Conservation (phyloP, 805 yeast species). For the Wickerhamiella australiensis region DNA sequence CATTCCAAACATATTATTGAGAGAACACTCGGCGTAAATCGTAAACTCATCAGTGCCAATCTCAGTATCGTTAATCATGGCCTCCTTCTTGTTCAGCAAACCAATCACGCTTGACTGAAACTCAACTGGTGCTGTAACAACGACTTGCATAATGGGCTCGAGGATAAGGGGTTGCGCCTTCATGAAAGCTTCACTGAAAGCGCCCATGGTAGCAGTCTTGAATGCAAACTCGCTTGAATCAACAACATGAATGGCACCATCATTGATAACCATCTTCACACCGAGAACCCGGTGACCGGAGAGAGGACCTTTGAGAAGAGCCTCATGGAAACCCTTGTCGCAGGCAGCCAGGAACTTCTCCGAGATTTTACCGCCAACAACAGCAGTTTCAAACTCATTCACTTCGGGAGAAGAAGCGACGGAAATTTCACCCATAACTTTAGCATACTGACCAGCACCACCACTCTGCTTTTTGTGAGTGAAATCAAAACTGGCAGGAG, state of each 20-base stretch:
- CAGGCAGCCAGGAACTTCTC: slow-evolving; percentile 91
- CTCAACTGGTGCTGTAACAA: slow-evolving; percentile 88
- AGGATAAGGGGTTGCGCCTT: slow-evolving; percentile 74
- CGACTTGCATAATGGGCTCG: slow-evolving; percentile 93
- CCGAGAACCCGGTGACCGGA: slow-evolving; percentile 91
- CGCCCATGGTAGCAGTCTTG: slow-evolving; percentile 82
- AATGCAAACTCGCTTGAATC: slow-evolving; percentile 95
- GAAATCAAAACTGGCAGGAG: slow-evolving; percentile 69
- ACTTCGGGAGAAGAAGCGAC: slow-evolving; percentile 36
- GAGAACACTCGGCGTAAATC: slow-evolving; percentile 87
- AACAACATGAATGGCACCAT: slow-evolving; percentile 95
- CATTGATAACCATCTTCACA: slow-evolving; percentile 83
- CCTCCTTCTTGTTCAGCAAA: slow-evolving; percentile 79
- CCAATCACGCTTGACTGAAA: slow-evolving; percentile 92
- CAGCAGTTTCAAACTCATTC: slow-evolving; percentile 69
- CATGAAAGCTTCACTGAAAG: slow-evolving; percentile 83
- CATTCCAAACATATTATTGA: slow-evolving; percentile 91
- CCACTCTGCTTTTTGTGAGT: slow-evolving; percentile 97
- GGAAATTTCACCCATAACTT: slow-evolving; percentile 74
- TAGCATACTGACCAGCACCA: slow-evolving; percentile 99
- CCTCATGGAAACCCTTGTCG: slow-evolving; percentile 89
- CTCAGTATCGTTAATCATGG: slow-evolving; percentile 87
- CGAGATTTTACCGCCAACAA: slow-evolving; percentile 94
- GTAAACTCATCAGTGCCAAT: slow-evolving; percentile 91
- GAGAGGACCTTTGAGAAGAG: slow-evolving; percentile 90